phyloP scores from a whole-genome alignment of 2,329 filamentous ascomycete genomes.

The Aspergillus awamori region DNA sequence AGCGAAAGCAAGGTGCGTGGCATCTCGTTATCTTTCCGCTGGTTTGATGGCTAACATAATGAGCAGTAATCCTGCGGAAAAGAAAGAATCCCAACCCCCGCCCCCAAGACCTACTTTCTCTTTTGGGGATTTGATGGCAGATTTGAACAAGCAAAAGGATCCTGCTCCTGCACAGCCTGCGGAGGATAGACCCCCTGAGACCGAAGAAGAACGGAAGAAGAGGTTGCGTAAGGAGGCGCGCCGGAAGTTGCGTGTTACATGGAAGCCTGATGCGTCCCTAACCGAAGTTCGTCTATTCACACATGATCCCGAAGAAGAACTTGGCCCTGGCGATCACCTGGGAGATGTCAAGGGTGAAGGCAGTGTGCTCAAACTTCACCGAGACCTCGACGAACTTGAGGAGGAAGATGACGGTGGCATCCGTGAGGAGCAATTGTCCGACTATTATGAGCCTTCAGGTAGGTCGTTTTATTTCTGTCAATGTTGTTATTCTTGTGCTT shows the following conservation, averaged over 20 bases:
- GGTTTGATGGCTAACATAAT: constrained; percentile 20
- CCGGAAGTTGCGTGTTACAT: constrained; percentile 62
- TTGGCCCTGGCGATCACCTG: constrained; percentile 60
- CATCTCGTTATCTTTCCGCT: not conserved
- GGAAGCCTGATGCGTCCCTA: constrained; percentile 60
- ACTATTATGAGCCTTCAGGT: constrained; percentile 40
- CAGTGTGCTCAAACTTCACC: constrained; percentile 53
- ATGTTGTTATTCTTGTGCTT: not conserved
- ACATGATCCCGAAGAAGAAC: constrained; percentile 65
- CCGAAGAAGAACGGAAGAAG: constrained; percentile 61
- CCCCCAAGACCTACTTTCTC: constrained; percentile 49
- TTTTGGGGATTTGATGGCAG: constrained; percentile 54
- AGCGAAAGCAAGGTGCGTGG: constrained; percentile 39
- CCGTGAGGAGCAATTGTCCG: constrained; percentile 44
- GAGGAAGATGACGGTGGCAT: constrained; percentile 60
- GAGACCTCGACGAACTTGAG: constrained; percentile 60
- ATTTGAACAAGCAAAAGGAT: constrained; percentile 60
- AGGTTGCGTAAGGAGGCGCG: constrained; percentile 64
- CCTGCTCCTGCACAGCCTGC: constrained; percentile 54
- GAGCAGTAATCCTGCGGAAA: constrained; percentile 35
- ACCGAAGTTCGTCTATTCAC: constrained; percentile 62
- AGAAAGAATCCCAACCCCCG: constrained; percentile 39
- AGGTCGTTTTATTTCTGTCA: constrained; percentile 19
- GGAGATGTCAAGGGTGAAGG: constrained; percentile 62
- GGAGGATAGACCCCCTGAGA: constrained; percentile 59